Percentiles rank a stretch among this genome's conserved stretches.
Conservation (phyloP, 2,329 filamentous ascomycete genomes). For the Penicillium sumatraense region DNA sequence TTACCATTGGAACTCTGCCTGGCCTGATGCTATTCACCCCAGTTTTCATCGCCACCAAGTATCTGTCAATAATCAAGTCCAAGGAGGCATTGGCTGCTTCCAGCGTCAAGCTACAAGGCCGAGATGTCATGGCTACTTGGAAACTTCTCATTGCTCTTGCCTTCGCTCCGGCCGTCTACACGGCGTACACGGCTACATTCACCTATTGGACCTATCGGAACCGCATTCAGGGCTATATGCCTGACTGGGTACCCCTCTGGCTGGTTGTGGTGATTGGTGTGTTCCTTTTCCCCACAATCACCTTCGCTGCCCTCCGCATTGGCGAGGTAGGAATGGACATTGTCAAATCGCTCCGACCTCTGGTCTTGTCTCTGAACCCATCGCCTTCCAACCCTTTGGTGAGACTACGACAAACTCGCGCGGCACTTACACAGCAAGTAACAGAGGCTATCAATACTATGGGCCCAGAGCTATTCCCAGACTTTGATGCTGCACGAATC, state of each 20-base stretch:
- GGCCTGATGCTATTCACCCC: slow-evolving; percentile 86
- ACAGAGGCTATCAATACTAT: slow-evolving; percentile 93
- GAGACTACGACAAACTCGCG: slow-evolving; percentile 73
- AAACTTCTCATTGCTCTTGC: slow-evolving; percentile 88
- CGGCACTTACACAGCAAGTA: slow-evolving; percentile 77
- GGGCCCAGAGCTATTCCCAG: slow-evolving; percentile 94
- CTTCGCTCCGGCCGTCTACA: slow-evolving; percentile 79
- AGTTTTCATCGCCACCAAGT: slow-evolving; percentile 81
- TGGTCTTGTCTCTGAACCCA: slow-evolving; percentile 83
- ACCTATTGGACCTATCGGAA: slow-evolving; percentile 80
- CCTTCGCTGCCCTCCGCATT: slow-evolving; percentile 90
- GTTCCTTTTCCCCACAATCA: slow-evolving; percentile 82
- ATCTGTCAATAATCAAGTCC: slow-evolving; percentile 81
- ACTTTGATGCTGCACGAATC: slow-evolving; percentile 81
- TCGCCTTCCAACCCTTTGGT: slow-evolving; percentile 82
- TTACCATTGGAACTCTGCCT: slow-evolving; percentile 81
- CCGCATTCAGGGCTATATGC: slow-evolving; percentile 79
- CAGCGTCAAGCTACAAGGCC: slow-evolving; percentile 84
- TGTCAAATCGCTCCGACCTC: slow-evolving; percentile 86
- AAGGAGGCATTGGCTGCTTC: slow-evolving; percentile 82
- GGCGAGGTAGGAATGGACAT: slow-evolving; percentile 99
- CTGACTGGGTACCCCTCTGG: slow-evolving; percentile 79
- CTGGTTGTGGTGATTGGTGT: slow-evolving; percentile 74
- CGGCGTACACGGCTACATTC: slow-evolving; percentile 76
- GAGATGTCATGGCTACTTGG: slow-evolving; percentile 92